Base-by-base conservation (phyloP, 2,329 filamentous ascomycete species). In the Penicillium sp. region DNA sequence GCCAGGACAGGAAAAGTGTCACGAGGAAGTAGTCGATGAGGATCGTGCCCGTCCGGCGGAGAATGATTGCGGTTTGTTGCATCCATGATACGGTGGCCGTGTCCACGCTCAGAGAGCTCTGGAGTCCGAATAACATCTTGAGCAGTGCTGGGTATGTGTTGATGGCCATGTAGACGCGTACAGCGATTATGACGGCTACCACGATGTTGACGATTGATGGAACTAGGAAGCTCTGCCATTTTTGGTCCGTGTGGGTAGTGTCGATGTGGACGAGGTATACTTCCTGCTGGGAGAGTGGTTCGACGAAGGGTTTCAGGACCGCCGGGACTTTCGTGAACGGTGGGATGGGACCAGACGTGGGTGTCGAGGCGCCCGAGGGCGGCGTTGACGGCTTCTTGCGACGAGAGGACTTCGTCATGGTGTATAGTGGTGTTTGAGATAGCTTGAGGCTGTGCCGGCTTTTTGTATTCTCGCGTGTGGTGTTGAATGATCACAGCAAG, bases 191-290 rank as follows among this genome's bases (percentile, higher is more conserved):
- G 2, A 78, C 64, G 8, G 79, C 75, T 51, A 96, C 84, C 60
- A 76, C 72, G 30, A 87, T 51, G 71, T 96, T 96, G 73, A 96
- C 84, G 16, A 85, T 70, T 16, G 90, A 79, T 14, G 92, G 90
- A 0, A 96, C 85, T 43, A 84, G 64, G 73, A 96, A 96, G 63
- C 95, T 87, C 65, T 89, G 88, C 68, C 83, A 83, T 74, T 96
- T 96, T 74, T 92, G 84, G 25, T 79, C 78, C 18, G 74, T 72
- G 0, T 86, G 84, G 55, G 87, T 85, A 54, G 74, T 75, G 77
- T 96, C 92, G 71, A 95, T 78, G 76, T 96, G 91, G 27, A 87
- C 80, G 64, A 96, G 82, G 79, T 96, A 96, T 68, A 95, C 81
- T 70, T 89, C 84, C 50, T 81, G 74, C 50, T 81, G 77, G 52